phyloP scores from a whole-genome alignment of 495 filamentous ascomycete genomes.

The Talaromyces proteolyticus region DNA sequence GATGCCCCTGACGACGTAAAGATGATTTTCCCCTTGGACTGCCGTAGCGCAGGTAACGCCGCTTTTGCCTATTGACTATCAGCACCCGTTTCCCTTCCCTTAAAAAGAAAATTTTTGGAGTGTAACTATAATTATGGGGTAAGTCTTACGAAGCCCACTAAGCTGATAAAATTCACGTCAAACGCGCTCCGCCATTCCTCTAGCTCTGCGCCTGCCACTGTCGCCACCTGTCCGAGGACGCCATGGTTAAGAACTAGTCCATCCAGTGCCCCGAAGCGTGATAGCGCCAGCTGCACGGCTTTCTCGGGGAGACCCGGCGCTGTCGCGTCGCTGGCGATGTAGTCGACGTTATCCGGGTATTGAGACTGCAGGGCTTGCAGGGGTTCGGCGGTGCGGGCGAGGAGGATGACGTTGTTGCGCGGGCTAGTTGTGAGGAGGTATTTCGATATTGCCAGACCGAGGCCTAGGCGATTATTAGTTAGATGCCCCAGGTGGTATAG shows the following conservation, averaged over 20 bases:
- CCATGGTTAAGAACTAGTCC: constrained; percentile 87
- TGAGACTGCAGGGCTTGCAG: constrained; percentile 61
- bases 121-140: too few relatives aligned
- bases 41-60: constrained; percentile 64
- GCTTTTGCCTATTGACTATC: constrained; percentile 55
- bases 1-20: constrained; percentile 77
- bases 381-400: constrained; percentile 63
- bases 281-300: constrained; percentile 56
- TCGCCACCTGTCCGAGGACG: constrained; percentile 69
- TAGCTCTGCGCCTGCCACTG: constrained; percentile 53
- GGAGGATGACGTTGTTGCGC: constrained; percentile 65
- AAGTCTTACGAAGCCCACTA: constrained; percentile 71
- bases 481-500: constrained; percentile 1
- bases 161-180: constrained; percentile 79
- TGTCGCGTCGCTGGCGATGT: constrained; percentile 69
- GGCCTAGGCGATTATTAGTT: constrained; percentile 42
- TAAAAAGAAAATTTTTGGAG: background rate
- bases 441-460: constrained; percentile 74
- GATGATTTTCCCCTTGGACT: constrained; percentile 61
- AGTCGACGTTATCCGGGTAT: constrained; percentile 62
- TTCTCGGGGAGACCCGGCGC: constrained; percentile 56
- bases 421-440: constrained; percentile 56
- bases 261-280: constrained; percentile 69
- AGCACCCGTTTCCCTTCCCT: constrained; percentile 1
- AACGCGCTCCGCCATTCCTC: constrained; percentile 73